Percentiles rank a stretch among this genome's conserved stretches.
Evolutionary conservation across 257 asterid genomes (phyloP).

Genomic region (Penstemon davidsonii): DNA sequence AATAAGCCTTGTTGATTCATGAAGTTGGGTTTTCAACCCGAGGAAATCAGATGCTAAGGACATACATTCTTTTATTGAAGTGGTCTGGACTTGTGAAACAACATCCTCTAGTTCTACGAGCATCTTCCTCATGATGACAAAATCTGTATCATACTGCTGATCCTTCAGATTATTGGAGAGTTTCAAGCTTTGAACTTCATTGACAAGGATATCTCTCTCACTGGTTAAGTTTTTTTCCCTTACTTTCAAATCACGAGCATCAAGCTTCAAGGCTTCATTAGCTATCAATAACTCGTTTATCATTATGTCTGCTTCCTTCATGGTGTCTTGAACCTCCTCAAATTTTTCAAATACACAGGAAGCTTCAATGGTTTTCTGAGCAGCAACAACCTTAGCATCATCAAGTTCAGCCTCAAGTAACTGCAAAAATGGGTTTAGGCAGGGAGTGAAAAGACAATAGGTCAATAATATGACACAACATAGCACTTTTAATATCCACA

Average conservation of each 20-base stretch:
- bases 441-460: background rate
- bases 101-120: conserved; percentile 63
- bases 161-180: conserved; percentile 53
- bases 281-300: conserved; percentile 88
- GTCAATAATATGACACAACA: conserved; percentile 17
- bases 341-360: conserved; percentile 78
- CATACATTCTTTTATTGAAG: conserved; percentile 49
- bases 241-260: conserved; percentile 50
- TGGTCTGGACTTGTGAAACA: conserved; percentile 49
- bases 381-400: conserved; percentile 70
- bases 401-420: conserved; percentile 72
- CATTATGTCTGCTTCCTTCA: conserved; percentile 89
- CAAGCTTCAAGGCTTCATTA: conserved; percentile 74
- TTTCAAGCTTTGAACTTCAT: conserved; percentile 60
- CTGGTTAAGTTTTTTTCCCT: conserved; percentile 42
- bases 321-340: conserved; percentile 85
- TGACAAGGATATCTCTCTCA: conserved; percentile 48
- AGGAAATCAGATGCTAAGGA: conserved; percentile 49
- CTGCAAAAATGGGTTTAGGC: conserved; percentile 41
- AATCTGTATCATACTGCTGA: conserved; percentile 53
- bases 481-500: background rate
- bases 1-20: conserved; percentile 47
- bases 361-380: conserved; percentile 87
- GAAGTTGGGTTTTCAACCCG: conserved; percentile 52
- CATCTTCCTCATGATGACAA: conserved; percentile 43